phyloP scores from a whole-genome alignment of 2,329 filamentous ascomycete species.

The Bipolaris victoriae region DNA sequence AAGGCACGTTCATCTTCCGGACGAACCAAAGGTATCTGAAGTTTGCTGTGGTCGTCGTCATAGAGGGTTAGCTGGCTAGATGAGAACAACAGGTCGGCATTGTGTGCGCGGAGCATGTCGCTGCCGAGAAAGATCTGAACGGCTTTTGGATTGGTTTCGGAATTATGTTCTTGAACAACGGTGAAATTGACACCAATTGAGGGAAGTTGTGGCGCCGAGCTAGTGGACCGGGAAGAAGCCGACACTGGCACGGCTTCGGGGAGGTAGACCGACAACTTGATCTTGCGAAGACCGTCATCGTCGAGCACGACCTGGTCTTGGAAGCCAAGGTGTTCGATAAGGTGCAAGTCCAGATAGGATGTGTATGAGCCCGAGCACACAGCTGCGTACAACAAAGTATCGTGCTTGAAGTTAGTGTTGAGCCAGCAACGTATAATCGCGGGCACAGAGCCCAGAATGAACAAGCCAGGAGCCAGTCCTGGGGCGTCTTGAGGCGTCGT shows the following conservation, averaged over 20 bases:
- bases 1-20: slow-evolving; percentile 86
- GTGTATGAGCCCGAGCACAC: slow-evolving; percentile 90
- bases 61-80: slow-evolving; percentile 88
- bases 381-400: slow-evolving; percentile 86
- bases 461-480: slow-evolving; percentile 80
- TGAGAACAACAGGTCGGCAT: slow-evolving; percentile 89
- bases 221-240: slow-evolving; percentile 73
- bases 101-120: slow-evolving; percentile 83
- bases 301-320: slow-evolving; percentile 69
- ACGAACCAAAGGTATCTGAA: slow-evolving; percentile 89
- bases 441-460: slow-evolving; percentile 85
- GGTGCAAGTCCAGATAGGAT: slow-evolving; percentile 77
- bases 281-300: slow-evolving; percentile 68
- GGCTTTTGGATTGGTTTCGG: slow-evolving; percentile 60
- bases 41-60: slow-evolving; percentile 82
- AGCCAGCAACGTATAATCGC: slow-evolving; percentile 97
- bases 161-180: slow-evolving; percentile 65
- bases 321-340: slow-evolving; percentile 77
- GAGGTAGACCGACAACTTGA: slow-evolving; percentile 83
- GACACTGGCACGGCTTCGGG: slow-evolving; percentile 87
- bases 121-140: slow-evolving; percentile 91
- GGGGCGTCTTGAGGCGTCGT: slow-evolving; percentile 78
- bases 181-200: slow-evolving; percentile 81
- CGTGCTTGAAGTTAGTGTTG: slow-evolving; percentile 86
- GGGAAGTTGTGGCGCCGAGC: slow-evolving; percentile 79